Evolutionary conservation across 257 asterid genomes (phyloP), one percentile per base, ranked within the genome.

Genomic region (Avicennia marina): DNA sequence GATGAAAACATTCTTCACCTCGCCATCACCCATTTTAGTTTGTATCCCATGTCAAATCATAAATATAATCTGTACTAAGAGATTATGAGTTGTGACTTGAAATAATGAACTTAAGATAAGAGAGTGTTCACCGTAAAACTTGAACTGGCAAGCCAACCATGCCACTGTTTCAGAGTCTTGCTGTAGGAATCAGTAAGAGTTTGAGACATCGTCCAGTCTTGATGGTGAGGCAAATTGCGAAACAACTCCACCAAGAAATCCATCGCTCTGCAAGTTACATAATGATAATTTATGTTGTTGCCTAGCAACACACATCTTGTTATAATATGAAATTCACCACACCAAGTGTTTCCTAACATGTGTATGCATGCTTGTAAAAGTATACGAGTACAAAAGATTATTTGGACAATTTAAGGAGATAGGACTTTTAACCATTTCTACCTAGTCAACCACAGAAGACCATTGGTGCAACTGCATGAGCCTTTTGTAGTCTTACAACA

Each of bases 361-460:
- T n/a, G n/a, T 47, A 11, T 36, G 41, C 13, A 36, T 36, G 13
- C n/a, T 36, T 36, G 13, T 12, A 36, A 36, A 36, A 5, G 34
- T 29, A 29, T 29, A 4, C 8, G 3, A 2, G 7, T 29, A 29
- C 33, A 2, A 29, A 29, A 29, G 33, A 29, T 2, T 7, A 29
- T 29, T 44, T 2, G 24, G 16, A 19, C 15, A 49, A 56, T 13
- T 26, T 41, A 56, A 55, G 20, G 58, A 45, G 57, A 32, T 17
- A 24, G 43, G 13, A 32, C 34, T 26, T 36, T 22, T 24, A 42
- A 62, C 39, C 50, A 67, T 33, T 60, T 51, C 34, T 71, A 89
- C 99, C 99, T 89, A 56, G 99, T 89, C 86, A 89, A 64, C 99
- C 99, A 93, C 58, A 93, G 82, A 73, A 93, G 97, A 66, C 97